Evolutionary conservation across 1,139 yeast genomes (phyloP), one percentile per base, ranked within the genome.

Genomic region (Yamadazyma spencermartinsiae): DNA sequence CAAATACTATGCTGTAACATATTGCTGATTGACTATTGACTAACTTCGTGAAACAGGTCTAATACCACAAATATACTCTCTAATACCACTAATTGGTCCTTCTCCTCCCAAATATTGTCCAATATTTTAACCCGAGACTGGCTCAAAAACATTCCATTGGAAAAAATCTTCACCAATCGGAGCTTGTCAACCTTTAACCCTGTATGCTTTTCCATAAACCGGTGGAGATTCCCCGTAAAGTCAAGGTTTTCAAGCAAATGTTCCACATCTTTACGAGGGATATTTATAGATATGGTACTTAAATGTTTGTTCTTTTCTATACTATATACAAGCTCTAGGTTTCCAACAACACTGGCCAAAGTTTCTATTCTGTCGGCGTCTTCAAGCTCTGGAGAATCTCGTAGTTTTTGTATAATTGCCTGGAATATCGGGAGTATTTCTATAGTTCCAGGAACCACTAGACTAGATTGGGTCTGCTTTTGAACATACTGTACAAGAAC

Each of bases 261-360:
- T 8, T 23, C 18, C 6, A 58, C 31, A 35, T 63, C 68, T 6
- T 37, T 35, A 17, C 45, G 42, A 3, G 64, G 62, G 2, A 63
- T 47, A n/a, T 52, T 56, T 3, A 63, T 43, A 7, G 52, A 45
- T 4, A 63, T 55, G 39, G 54, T 53, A 20, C 50, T 46, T 19
- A 63, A 44, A 34, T 51, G 49, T 20, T 44, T 41, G 44, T 36
- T 34, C 43, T 36, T 34, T 17, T 33, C 10, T 13, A 36, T 14
- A 34, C 30, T 5, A 33, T 49, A 52, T 1, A 51, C 46, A 21
- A 57, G 28, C 37, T 55, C 56, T 9, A 53, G 31, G 31, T 55
- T 50, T 11, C 54, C 57, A 4, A 41, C 17, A 9, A 38, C 12
- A 17, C 28, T 27, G 7, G 28, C 31, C 14, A 36, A 6, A 7